phyloP scores from a whole-genome alignment of 1,139 yeast genomes.

The Protomyces inundatus region DNA sequence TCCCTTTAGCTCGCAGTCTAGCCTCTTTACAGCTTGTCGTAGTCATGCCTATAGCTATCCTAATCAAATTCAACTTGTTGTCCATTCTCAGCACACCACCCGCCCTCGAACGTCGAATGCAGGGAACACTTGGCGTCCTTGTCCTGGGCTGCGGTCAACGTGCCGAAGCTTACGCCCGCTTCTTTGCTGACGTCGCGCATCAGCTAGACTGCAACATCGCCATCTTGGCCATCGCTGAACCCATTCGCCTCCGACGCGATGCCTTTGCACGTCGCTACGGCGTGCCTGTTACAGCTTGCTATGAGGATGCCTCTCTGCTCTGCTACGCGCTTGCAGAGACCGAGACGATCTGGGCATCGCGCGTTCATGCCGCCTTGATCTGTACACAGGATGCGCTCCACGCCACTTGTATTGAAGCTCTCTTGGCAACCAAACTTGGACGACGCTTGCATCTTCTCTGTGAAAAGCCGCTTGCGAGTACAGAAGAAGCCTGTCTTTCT shows the following conservation, averaged over 20 bases:
- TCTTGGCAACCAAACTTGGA: constrained; percentile 6
- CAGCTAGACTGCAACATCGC: neutral
- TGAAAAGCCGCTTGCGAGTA: constrained; percentile 37
- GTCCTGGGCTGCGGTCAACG: neutral
- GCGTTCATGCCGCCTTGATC: neutral
- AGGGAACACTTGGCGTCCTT: neutral
- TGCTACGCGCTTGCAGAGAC: neutral
- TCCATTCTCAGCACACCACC: neutral
- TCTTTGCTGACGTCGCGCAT: neutral
- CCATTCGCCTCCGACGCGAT: neutral
- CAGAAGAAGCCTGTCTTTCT: constrained; percentile 27
- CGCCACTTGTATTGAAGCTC: neutral
- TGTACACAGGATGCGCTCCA: neutral
- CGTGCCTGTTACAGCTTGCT: constrained; percentile 34
- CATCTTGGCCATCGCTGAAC: constrained; percentile 2
- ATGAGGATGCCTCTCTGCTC: neutral
- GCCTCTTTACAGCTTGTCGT: neutral
- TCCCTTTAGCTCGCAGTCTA: neutral
- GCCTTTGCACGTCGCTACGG: constrained; percentile 35
- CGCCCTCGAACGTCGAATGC: neutral
- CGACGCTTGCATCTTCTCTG: constrained; percentile 35
- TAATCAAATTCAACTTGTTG: neutral
- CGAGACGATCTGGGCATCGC: neutral
- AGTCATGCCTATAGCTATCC: too few relatives aligned
- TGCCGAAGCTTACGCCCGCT: neutral